A percentile compares a stretch with the other conserved stretches of the same genome.
Evolutionary conservation across 73 alveolate genomes (phyloP).

Genomic region (Tetrahymena malaccensis): DNA sequence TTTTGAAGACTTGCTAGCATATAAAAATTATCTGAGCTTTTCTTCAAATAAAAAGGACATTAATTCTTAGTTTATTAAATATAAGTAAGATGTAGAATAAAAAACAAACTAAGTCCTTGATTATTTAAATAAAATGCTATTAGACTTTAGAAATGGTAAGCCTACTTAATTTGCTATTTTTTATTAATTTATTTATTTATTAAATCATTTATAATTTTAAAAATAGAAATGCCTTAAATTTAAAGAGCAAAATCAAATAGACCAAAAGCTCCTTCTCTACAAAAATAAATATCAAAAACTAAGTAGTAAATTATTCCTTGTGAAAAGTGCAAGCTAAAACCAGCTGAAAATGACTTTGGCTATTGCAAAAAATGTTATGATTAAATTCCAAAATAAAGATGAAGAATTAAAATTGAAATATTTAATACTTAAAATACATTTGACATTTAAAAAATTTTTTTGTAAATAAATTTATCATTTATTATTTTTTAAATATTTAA

Average conservation of each 20-base stretch:
- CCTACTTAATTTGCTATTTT: not conserved
- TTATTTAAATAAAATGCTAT: not conserved
- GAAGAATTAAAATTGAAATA: not conserved
- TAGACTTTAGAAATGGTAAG: not conserved
- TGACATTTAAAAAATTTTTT: no score
- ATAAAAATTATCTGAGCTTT: not conserved
- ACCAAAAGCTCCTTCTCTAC: not conserved
- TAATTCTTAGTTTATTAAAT: not conserved
- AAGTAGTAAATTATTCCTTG: not conserved
- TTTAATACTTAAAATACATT: no score
- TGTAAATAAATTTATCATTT: no score
- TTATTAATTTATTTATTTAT: no score
- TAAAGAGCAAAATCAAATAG: not conserved
- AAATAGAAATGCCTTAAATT: not conserved
- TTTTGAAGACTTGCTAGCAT: not conserved
- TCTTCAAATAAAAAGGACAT: not conserved
- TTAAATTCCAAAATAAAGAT: not conserved
- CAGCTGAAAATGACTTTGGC: not conserved
- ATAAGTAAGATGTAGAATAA: not conserved
- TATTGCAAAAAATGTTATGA: not conserved
- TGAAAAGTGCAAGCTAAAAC: not conserved
- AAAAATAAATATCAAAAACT: not conserved
- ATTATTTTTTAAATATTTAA: no score
- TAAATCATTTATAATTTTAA: not conserved
- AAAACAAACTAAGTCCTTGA: not conserved